A percentile compares a stretch with the other conserved stretches of the same genome.
These are phyloP conservation scores for Lipomyces mesembrius DNA, from an alignment of 805 yeast species.

Conservation along the genomic window DNA sequence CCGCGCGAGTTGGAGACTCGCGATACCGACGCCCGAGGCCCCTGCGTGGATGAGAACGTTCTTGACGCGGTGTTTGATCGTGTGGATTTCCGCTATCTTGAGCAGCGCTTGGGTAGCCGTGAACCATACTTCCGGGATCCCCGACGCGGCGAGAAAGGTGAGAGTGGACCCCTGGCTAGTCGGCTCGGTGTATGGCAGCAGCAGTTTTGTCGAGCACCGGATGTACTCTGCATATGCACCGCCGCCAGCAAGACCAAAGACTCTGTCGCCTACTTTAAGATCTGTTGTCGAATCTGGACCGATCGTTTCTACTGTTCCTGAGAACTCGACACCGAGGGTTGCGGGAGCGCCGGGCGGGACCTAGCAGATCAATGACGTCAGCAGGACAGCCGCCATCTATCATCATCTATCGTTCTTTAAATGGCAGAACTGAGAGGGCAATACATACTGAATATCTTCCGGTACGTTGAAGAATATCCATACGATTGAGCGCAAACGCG, in stretches of 20 bases:
- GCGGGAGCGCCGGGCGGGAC: slow-evolving; percentile 43
- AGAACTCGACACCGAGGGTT: slow-evolving; percentile 48
- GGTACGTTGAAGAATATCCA: slow-evolving; percentile 45
- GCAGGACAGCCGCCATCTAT: neutral
- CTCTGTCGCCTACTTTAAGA: slow-evolving; percentile 44
- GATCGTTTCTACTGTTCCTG: slow-evolving; percentile 42
- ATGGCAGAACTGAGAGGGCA: neutral
- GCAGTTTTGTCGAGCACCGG: slow-evolving; percentile 40
- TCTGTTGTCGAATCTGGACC: slow-evolving; percentile 41
- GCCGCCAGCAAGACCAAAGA: slow-evolving; percentile 47
- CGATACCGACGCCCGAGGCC: slow-evolving; percentile 46
- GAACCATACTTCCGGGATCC: slow-evolving; percentile 48
- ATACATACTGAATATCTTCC: slow-evolving; percentile 41
- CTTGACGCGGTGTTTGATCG: slow-evolving; percentile 38
- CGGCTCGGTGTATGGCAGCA: slow-evolving; percentile 40
- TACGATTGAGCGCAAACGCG: slow-evolving; percentile 47
- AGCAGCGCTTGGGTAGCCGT: slow-evolving; percentile 47
- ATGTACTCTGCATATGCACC: slow-evolving; percentile 50
- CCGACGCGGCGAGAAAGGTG: slow-evolving; percentile 42
- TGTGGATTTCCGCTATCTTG: slow-evolving; percentile 41
- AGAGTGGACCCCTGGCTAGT: slow-evolving; percentile 23
- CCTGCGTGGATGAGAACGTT: slow-evolving; percentile 47
- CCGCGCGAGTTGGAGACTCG: slow-evolving; percentile 47
- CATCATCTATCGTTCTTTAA: neutral
- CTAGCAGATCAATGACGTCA: slow-evolving; percentile 6